These are phyloP conservation scores for Euclidium syriacum DNA, from an alignment of 345 rosid genomes.

Conservation along the genomic window DNA sequence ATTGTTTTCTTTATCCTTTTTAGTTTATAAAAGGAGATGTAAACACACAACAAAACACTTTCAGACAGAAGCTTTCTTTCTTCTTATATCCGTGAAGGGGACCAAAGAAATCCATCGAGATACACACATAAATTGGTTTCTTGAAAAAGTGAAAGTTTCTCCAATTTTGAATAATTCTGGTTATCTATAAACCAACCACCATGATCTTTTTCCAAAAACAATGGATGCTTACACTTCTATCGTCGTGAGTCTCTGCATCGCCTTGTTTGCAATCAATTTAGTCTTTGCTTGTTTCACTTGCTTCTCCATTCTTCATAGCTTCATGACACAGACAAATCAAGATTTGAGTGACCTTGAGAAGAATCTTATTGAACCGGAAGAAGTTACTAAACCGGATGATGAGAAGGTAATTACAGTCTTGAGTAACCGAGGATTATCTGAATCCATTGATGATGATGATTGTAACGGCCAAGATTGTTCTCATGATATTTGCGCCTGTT, in stretches of 20 bases:
- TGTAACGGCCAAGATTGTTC: constrained; percentile 17
- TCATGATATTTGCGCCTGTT: constrained; percentile 31
- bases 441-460: constrained; percentile 9
- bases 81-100: constrained; percentile 7
- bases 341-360: constrained; percentile 14
- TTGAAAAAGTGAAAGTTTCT: constrained; percentile 1
- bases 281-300: constrained; percentile 27
- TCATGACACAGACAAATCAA: constrained; percentile 1
- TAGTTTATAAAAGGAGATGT: constrained; percentile 16
- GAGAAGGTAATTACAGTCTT: constrained; percentile 22
- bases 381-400: constrained; percentile 9
- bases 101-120: not conserved
- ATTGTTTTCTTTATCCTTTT: not conserved
- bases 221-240: constrained; percentile 27
- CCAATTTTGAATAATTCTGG: constrained; percentile 14
- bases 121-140: not conserved
- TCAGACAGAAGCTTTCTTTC: constrained; percentile 18
- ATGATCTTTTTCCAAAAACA: constrained; percentile 22
- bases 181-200: constrained; percentile 6
- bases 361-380: constrained; percentile 21
- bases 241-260: constrained; percentile 23
- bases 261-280: constrained; percentile 25
- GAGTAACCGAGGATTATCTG: constrained; percentile 14
- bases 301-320: constrained; percentile 15
- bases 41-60: constrained; percentile 12